Evolutionary conservation across 352 stramenopile species (phyloP), one percentile per base, ranked within the genome.

Genomic region (Lagenidium sp.): DNA sequence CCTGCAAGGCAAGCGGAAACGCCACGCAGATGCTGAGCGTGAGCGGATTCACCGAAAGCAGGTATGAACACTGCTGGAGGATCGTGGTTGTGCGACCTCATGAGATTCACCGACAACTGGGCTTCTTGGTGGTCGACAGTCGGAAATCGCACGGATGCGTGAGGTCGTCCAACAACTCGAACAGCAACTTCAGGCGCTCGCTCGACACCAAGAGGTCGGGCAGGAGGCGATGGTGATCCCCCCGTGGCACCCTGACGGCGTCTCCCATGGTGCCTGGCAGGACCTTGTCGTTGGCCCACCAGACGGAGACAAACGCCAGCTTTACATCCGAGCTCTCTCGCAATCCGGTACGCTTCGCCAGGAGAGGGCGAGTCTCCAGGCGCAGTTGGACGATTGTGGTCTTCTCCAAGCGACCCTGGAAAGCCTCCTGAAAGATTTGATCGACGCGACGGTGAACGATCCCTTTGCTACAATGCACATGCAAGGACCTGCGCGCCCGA

Each of bases 21-120:
- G 47, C 28, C 46, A 65, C 40, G 57, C 46, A 0, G 51, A 58
- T 24, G 51, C 53, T 22, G 47, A 61, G 40, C 57, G 51, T 10
- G 48, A 57, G 28, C 47, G 54, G 20, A 63, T 53, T 30, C 47
- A 63, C 32, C 54, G 54, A 11, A 63, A 63, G 22, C 42, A 56
- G 53, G 53, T 62, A 50, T 30, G 22, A 19, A 22, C 20, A 12
- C 22, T 0, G n/a, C n/a, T n/a, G n/a, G n/a, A n/a, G n/a, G n/a
- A n/a, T n/a, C n/a, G n/a, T n/a, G n/a, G n/a, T n/a, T n/a, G n/a
- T n/a, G n/a, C n/a, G n/a, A n/a, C n/a, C n/a, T n/a, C n/a, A n/a
- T n/a, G n/a, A n/a, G n/a, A n/a, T n/a, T n/a, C n/a, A n/a, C n/a
- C n/a, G 39, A 35, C 8, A 22, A 45, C 39, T 32, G 15, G 8